Percentiles rank a stretch among this genome's conserved stretches.
phyloP scores from a whole-genome alignment of 306 rosid species.

The Cicer cuneatum region DNA sequence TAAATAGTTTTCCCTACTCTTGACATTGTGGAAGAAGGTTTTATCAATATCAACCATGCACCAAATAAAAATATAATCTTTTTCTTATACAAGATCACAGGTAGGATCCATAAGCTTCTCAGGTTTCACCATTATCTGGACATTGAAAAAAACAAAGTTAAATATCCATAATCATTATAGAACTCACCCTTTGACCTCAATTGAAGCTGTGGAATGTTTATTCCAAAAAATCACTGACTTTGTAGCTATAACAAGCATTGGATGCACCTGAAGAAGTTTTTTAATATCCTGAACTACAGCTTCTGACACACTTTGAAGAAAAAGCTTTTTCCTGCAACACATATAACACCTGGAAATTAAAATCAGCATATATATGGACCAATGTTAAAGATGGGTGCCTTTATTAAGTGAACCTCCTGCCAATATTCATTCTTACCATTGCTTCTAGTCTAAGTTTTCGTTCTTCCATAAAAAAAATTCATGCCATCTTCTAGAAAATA shows the following conservation, averaged over 20 bases:
- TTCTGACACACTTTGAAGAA: slow-evolving; percentile 72
- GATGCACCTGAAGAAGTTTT: slow-evolving; percentile 77
- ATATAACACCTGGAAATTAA: slow-evolving; percentile 36
- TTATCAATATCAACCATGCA: slow-evolving; percentile 28
- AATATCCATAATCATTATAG: slow-evolving; percentile 29
- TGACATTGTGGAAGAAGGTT: slow-evolving; percentile 16
- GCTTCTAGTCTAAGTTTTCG: slow-evolving; percentile 28
- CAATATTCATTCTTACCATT: slow-evolving; percentile 18
- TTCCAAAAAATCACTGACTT: slow-evolving; percentile 70
- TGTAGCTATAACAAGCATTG: slow-evolving; percentile 78
- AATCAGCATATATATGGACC: slow-evolving; percentile 36
- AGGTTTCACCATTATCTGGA: slow-evolving; percentile 22
- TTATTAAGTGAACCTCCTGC: slow-evolving; percentile 31
- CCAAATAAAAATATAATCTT: slow-evolving; percentile 30
- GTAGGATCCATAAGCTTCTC: slow-evolving; percentile 11
- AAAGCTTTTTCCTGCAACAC: slow-evolving; percentile 69
- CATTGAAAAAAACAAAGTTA: slow-evolving; percentile 18
- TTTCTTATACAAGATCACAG: slow-evolving; percentile 28
- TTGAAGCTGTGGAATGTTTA: slow-evolving; percentile 49
- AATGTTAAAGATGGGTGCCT: not conserved
- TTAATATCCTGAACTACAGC: slow-evolving; percentile 76
- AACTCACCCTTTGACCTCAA: slow-evolving; percentile 67
- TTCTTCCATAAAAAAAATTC: slow-evolving; percentile 19
- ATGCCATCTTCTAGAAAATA: slow-evolving; percentile 27
- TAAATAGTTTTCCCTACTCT: slow-evolving; percentile 19